Conservation (phyloP, 345 rosid species). For the Brassica cretica region DNA sequence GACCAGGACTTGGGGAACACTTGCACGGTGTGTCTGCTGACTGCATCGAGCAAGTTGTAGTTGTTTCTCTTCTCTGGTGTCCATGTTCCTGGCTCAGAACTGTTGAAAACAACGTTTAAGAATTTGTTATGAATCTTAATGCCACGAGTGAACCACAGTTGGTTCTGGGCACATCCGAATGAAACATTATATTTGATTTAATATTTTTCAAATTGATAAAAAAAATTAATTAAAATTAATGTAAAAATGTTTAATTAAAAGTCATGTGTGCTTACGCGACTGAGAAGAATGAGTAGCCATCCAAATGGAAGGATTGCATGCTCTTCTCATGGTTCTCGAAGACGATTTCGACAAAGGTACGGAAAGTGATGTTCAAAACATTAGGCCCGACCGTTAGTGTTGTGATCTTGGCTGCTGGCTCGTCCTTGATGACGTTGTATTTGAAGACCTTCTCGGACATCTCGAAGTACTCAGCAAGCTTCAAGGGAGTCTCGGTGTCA, state of each 20-base stretch:
- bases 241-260: background rate
- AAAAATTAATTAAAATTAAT: no score
- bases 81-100: conserved; percentile 78
- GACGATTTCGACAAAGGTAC: conserved; percentile 68
- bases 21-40: conserved; percentile 85
- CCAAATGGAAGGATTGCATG: conserved; percentile 66
- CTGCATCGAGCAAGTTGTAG: conserved; percentile 82
- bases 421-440: conserved; percentile 51
- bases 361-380: conserved; percentile 63
- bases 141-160: background rate
- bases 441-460: conserved; percentile 54
- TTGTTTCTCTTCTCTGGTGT: conserved; percentile 68
- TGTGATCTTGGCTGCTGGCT: conserved; percentile 40
- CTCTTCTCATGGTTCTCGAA: conserved; percentile 74
- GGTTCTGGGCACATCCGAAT: background rate
- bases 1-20: conserved; percentile 90
- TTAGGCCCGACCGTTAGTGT: conserved; percentile 43
- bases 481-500: conserved; percentile 56
- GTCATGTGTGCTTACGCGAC: conserved; percentile 57
- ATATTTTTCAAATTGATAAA: no score
- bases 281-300: conserved; percentile 76
- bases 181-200: background rate
- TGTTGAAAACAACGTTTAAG: conserved; percentile 6
- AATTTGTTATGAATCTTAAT: background rate
- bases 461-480: conserved; percentile 64